Evolutionary conservation across 345 rosid species (phyloP).

Genomic region (Syzygium grande): DNA sequence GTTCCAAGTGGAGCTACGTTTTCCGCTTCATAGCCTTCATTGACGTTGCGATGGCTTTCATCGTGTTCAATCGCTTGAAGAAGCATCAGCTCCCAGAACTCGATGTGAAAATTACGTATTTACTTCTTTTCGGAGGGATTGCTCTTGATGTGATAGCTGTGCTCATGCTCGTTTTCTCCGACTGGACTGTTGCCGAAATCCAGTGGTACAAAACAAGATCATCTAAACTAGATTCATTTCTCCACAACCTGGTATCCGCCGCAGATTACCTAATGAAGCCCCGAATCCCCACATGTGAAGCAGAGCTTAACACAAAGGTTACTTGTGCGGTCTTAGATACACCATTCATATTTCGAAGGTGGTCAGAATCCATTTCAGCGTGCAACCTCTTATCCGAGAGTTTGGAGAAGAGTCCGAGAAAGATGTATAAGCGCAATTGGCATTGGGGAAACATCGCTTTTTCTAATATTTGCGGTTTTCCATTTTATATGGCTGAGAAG

Average conservation of each 20-base stretch:
- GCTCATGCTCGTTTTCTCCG: not conserved
- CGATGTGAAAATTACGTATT: not conserved
- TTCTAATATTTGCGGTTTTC: not conserved
- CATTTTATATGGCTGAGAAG: not conserved
- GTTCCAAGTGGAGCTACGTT: not conserved
- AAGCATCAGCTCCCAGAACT: not conserved
- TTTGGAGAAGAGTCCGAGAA: fast-evolving
- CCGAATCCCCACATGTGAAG: fast-evolving
- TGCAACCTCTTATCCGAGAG: not conserved
- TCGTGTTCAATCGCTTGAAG: not conserved
- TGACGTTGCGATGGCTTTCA: fast-evolving
- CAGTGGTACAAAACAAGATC: not conserved
- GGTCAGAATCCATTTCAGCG: not conserved
- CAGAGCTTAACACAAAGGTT: not conserved
- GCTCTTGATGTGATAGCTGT: not conserved
- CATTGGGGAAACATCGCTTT: fast-evolving
- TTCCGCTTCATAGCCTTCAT: not conserved
- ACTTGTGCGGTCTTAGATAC: not conserved
- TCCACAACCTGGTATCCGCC: fast-evolving
- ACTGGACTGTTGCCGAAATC: not conserved
- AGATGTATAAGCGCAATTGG: not conserved
- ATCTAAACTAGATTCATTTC: not conserved
- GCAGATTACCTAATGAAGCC: not conserved
- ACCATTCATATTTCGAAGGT: not conserved
- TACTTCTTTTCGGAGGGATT: not conserved